Evolutionary conservation across 2,329 filamentous ascomycete genomes (phyloP).

Genomic region (Ophiostoma perfectum): DNA sequence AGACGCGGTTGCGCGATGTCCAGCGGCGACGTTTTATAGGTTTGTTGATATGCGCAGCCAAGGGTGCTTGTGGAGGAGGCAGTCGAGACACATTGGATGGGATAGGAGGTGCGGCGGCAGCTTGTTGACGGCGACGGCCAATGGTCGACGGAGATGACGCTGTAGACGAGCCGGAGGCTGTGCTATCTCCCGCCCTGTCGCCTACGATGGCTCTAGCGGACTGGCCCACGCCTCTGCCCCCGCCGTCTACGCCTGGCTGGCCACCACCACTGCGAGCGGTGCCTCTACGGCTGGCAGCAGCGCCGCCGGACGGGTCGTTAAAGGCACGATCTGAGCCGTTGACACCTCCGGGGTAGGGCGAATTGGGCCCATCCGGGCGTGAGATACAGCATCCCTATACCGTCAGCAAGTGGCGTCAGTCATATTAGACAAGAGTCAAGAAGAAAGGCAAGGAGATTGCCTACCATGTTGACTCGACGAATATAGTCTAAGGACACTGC

Average conservation of each 20-base stretch:
- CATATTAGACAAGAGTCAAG: neutral
- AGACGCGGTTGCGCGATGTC: conserved; percentile 57
- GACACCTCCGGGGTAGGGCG: conserved; percentile 48
- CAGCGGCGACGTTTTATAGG: conserved; percentile 62
- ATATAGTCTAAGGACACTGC: neutral
- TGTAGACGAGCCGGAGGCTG: conserved; percentile 27
- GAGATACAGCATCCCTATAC: conserved; percentile 57
- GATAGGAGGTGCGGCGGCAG: neutral
- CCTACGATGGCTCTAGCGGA: neutral
- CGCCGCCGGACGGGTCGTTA: conserved; percentile 36
- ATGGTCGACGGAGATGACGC: conserved; percentile 19
- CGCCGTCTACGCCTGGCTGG: neutral
- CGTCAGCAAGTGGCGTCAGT: neutral
- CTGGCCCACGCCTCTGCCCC: conserved; percentile 20
- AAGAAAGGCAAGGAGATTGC: neutral
- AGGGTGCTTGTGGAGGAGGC: conserved; percentile 32
- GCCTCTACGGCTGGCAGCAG: conserved; percentile 30
- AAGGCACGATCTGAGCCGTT: conserved; percentile 51
- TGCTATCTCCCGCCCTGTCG: conserved; percentile 22
- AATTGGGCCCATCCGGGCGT: conserved; percentile 46
- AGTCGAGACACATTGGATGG: neutral
- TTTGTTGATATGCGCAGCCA: conserved; percentile 63
- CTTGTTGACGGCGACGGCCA: neutral
- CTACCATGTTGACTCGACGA: conserved; percentile 8
- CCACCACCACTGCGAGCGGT: neutral